These are phyloP conservation scores for Striga hermonthica DNA, from an alignment of 305 asterid genomes.

Conservation along the genomic window DNA sequence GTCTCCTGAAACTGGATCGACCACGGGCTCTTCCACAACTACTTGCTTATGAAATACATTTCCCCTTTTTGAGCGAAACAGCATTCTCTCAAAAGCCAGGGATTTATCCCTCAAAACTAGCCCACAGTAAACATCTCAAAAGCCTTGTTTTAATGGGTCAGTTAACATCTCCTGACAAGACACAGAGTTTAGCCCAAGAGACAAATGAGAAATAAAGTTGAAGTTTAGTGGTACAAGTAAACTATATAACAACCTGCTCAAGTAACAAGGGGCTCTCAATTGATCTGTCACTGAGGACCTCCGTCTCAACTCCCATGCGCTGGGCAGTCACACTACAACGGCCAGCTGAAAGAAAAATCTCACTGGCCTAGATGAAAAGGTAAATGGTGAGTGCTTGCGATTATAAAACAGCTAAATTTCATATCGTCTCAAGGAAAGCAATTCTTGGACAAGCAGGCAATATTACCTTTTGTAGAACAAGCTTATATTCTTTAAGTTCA, in stretches of 20 bases:
- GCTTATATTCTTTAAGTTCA: constrained; percentile 80
- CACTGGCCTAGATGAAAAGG: not conserved
- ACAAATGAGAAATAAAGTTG: not conserved
- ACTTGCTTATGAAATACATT: constrained; percentile 58
- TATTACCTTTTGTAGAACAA: constrained; percentile 89
- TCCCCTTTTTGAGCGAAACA: constrained; percentile 65
- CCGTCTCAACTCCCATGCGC: not conserved
- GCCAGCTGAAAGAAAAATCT: constrained; percentile 2
- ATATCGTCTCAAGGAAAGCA: not conserved
- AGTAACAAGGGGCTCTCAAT: constrained; percentile 14
- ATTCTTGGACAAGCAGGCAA: not conserved
- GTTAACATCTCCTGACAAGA: not conserved
- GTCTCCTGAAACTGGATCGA: constrained; percentile 53
- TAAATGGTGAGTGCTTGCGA: not conserved
- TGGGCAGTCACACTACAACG: not conserved
- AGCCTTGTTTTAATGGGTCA: constrained; percentile 8
- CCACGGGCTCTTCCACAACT: constrained; percentile 45
- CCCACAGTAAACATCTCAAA: too few relatives aligned
- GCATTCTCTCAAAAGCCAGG: constrained; percentile 42
- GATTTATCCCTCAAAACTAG: constrained; percentile 10
- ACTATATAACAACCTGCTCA: constrained; percentile 2
- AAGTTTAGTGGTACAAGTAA: not conserved
- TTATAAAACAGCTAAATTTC: not conserved
- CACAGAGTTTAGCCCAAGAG: constrained; percentile 7
- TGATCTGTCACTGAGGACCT: not conserved